A percentile compares a stretch with the other conserved stretches of the same genome.
These are phyloP conservation scores for Aureobasidium sp. DNA, from an alignment of 2,329 filamentous ascomycete species.

Conservation along the genomic window DNA sequence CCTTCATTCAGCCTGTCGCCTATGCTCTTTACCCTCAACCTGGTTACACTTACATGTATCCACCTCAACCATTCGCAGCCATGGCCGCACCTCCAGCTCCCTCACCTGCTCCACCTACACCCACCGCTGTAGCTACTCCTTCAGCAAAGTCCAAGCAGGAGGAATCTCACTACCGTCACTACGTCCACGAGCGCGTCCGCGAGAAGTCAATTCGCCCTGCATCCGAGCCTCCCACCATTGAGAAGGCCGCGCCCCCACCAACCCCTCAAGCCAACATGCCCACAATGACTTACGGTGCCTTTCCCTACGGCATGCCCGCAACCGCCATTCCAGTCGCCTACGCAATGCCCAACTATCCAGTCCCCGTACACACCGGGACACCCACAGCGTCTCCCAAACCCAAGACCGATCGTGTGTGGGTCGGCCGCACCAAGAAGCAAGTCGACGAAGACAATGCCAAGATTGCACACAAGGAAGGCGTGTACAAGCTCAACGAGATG, in stretches of 20 bases:
- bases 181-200: neutral
- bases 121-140: neutral
- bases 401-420: slow-evolving; percentile 21
- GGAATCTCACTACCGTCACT: neutral
- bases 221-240: neutral
- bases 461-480: slow-evolving; percentile 27
- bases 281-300: neutral
- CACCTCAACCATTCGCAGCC: neutral
- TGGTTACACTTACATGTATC: slow-evolving; percentile 7
- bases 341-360: slow-evolving; percentile 10
- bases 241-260: neutral
- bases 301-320: neutral
- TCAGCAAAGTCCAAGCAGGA: neutral
- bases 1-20: slow-evolving; percentile 6
- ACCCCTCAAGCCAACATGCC: neutral
- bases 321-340: slow-evolving; percentile 2
- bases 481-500: slow-evolving; percentile 27
- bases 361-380: slow-evolving; percentile 13
- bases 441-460: slow-evolving; percentile 33
- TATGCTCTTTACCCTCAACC: slow-evolving; percentile 8
- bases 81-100: neutral
- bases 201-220: neutral
- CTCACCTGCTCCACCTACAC: neutral
- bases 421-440: slow-evolving; percentile 30
- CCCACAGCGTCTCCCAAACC: slow-evolving; percentile 6